A percentile compares a stretch with the other conserved stretches of the same genome.
These are phyloP conservation scores for Purshia tridentata DNA, from an alignment of 306 rosid species.

Conservation along the genomic window DNA sequence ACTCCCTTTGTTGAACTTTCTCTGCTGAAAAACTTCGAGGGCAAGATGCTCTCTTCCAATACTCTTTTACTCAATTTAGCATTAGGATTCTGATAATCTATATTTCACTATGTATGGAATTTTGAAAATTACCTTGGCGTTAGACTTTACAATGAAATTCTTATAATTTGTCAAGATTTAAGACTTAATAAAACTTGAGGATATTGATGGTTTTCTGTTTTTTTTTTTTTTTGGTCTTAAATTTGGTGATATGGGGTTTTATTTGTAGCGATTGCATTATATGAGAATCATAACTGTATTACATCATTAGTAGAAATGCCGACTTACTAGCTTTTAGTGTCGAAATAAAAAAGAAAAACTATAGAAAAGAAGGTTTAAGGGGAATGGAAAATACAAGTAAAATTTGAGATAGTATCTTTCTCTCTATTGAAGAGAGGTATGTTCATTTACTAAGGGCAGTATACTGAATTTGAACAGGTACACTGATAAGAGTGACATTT, in stretches of 20 bases:
- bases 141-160: background rate
- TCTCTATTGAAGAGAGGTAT: background rate
- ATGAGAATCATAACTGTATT: background rate
- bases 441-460: conserved; percentile 5
- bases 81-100: background rate
- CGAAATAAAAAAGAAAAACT: background rate
- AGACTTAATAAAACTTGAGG: conserved; percentile 1
- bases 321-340: background rate
- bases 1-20: background rate
- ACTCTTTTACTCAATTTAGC: background rate
- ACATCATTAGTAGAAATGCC: background rate
- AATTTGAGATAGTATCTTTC: background rate
- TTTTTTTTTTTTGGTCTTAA: background rate
- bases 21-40: background rate
- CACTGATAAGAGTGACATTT: conserved; percentile 87
- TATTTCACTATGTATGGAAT: background rate
- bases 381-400: background rate
- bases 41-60: background rate
- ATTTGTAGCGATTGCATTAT: background rate
- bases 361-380: background rate
- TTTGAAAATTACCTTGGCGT: background rate
- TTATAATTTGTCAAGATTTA: background rate
- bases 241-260: background rate
- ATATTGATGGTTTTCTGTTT: background rate
- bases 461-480: conserved; percentile 56